Base-by-base conservation (phyloP, 371 early-diverging fungal species). In the Parasitella parasitica region DNA sequence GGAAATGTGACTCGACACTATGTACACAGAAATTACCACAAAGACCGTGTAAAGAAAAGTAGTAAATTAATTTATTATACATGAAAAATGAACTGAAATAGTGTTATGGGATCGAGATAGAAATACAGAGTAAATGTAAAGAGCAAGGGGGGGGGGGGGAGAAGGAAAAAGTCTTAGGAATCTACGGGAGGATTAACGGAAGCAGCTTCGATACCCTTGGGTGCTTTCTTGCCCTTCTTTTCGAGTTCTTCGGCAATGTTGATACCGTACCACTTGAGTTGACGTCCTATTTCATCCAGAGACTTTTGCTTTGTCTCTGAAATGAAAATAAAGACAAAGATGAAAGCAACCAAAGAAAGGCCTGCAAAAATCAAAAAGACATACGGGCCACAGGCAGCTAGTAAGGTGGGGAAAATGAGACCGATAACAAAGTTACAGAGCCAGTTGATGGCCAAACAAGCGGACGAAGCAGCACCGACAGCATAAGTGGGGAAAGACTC, bases 221-320 rank as follows among this genome's bases (percentile, higher is more conserved):
- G 60, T 34, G 81, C 80, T 16, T 76, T 57, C 32, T 71, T 43
- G 7, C 66, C 77, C 54, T 57, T 70, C 58, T 71, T 67, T 30
- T 38, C 32, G 27, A 71, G 54, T 7, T 46, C 48, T 15, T 63
- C 56, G 3, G 27, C 4, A 15, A 71, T 39, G 38, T 75, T 66
- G 32, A 78, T 61, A 61, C 74, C 74, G 46, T 66, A 67, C 79
- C 79, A 78, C 18, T 73, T 73, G n/a, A 72, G 59, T 16, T 72
- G 57, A 64, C 77, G 72, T 32, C 75, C 80, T 22, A 91, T 77
- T 30, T 85, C 80, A 70, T 92, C 92, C 16, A 90, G 76, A 20
- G 86, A 77, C 24, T 84, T 77, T 41, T 85, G 87, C 75, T 86
- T 87, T 28, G 94, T 94, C 71, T 96, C 96, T 13, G 91, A 90